A percentile compares a stretch with the other conserved stretches of the same genome.
phyloP scores from a whole-genome alignment of 805 yeast genomes.

The Lipomyces starkeyi region DNA sequence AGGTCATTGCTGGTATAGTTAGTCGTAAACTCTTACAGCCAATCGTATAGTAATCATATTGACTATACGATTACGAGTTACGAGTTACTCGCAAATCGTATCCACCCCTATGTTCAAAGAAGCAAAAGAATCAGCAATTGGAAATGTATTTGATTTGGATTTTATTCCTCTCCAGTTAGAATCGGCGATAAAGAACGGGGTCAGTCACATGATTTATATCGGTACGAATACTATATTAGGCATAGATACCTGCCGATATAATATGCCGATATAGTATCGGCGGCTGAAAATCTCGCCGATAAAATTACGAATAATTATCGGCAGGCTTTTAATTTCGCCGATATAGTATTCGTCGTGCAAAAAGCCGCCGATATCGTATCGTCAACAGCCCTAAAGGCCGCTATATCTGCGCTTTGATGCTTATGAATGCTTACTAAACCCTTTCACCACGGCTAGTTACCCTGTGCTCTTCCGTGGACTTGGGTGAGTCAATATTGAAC shows the following conservation, averaged over 20 bases:
- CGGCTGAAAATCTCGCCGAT: neutral
- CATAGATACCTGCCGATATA: too few relatives aligned
- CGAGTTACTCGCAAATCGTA: conserved; percentile 11
- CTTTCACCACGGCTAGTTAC: too few relatives aligned
- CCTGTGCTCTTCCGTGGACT: too few relatives aligned
- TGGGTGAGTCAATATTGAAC: too few relatives aligned
- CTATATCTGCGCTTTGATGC: too few relatives aligned
- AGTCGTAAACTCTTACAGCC: conserved; percentile 1
- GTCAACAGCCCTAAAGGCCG: conserved; percentile 8
- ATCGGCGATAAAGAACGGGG: too few relatives aligned
- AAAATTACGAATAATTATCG: too few relatives aligned
- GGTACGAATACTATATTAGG: neutral
- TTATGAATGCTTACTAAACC: too few relatives aligned
- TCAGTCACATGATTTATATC: conserved; percentile 4
- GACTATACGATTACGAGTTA: neutral
- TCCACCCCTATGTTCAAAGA: too few relatives aligned
- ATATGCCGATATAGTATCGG: conserved; percentile 5
- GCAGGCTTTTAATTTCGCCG: conserved; percentile 5
- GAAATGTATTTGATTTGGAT: too few relatives aligned
- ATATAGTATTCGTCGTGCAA: conserved; percentile 1
- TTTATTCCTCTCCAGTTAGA: too few relatives aligned
- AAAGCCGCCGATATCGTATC: conserved; percentile 8
- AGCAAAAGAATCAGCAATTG: too few relatives aligned
- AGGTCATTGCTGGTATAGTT: conserved; percentile 5
- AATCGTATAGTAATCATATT: conserved; percentile 10